A percentile compares a stretch with the other conserved stretches of the same genome.
Conservation (phyloP, 768 basidiomycete genomes). For the Pleurotus pulmonarius region DNA sequence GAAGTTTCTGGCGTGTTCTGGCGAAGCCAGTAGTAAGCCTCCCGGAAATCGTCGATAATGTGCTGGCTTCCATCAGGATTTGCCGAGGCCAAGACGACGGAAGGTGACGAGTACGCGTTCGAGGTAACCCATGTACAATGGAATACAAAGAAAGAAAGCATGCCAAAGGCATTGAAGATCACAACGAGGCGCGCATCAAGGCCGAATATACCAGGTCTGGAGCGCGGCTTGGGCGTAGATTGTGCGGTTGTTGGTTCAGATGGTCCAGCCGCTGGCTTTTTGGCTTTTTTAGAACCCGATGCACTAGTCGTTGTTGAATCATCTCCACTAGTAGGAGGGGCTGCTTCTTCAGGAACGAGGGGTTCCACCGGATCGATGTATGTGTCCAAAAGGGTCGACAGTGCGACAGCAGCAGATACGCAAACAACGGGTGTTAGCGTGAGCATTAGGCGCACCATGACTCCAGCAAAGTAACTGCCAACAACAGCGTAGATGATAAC, state of each 20-base stretch:
- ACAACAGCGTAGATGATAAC: conserved; percentile 97
- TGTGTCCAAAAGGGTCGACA: conserved; percentile 83
- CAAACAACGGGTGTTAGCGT: conserved; percentile 97
- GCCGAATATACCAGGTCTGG: conserved; percentile 71
- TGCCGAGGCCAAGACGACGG: conserved; percentile 85
- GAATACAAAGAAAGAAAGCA: conserved; percentile 88
- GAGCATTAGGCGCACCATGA: conserved; percentile 99
- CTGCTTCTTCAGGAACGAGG: conserved; percentile 25
- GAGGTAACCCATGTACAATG: conserved; percentile 98
- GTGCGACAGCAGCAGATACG: conserved; percentile 85
- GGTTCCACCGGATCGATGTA: conserved; percentile 88
- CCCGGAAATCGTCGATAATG: conserved; percentile 98
- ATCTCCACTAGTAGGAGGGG: conserved; percentile 18
- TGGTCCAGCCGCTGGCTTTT: conserved; percentile 36
- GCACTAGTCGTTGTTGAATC: conserved; percentile 25
- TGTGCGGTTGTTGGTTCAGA: conserved; percentile 25
- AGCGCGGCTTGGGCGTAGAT: conserved; percentile 28
- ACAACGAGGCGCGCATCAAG: conserved; percentile 80
- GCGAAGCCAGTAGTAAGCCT: conserved; percentile 98
- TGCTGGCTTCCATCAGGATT: conserved; percentile 83
- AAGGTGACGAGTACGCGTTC: conserved; percentile 94
- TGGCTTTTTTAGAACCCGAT: conserved; percentile 50
- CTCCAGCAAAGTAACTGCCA: conserved; percentile 97
- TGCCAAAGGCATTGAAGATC: conserved; percentile 65
- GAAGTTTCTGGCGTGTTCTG: conserved; percentile 91